Base-by-base conservation (phyloP, 768 basidiomycete species). In the Sutorius australiensis region DNA sequence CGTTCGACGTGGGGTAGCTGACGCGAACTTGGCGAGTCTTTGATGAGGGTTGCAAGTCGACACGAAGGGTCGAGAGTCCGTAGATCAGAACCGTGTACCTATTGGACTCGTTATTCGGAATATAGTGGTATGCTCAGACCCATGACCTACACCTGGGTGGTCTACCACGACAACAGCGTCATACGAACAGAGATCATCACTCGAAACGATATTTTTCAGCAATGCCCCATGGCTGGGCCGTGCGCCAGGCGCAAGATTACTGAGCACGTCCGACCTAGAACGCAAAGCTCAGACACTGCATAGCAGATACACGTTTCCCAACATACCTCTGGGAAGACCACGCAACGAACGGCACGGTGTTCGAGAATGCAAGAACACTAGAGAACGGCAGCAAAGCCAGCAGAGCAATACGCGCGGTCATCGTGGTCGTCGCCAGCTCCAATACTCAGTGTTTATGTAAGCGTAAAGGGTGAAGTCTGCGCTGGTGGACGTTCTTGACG, bases 51-150 rank as follows among this genome's bases (percentile, higher is more conserved):
- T 6, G 78, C 71, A 17, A 90, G 70, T 54, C 72, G 67, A 3
- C 80, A 81, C 2, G 76, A 73, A 9, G 80, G 72, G 6, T 79
- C 67, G 19, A 90, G 80, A 10, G 71, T 67, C 30, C 85, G 83
- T 38, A 91, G 73, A 73, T 91, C 88, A n/a, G 87, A 84, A 24
- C 86, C 84, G 60, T 86, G 89, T 5, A 87, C 72, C 89, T 91
- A 61, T 13, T 28, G 37, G 19, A 28, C 38, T 24, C 48, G 60
- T 56, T 31, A 56, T 30, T 34, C 50, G 12, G 19, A 13, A 31
- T 48, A 34, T 6, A 48, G 41, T 19, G 37, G 33, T 12, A 27
- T n/a, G 24, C 11, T 24, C 36, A 34, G 30, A 3, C 36, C 31
- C 47, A 31, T 24, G 53, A 75, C 84, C 55, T 66, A 91, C 89